A percentile compares a stretch with the other conserved stretches of the same genome.
phyloP scores from a whole-genome alignment of 257 asterid genomes.

The Solanum clarkiae region DNA sequence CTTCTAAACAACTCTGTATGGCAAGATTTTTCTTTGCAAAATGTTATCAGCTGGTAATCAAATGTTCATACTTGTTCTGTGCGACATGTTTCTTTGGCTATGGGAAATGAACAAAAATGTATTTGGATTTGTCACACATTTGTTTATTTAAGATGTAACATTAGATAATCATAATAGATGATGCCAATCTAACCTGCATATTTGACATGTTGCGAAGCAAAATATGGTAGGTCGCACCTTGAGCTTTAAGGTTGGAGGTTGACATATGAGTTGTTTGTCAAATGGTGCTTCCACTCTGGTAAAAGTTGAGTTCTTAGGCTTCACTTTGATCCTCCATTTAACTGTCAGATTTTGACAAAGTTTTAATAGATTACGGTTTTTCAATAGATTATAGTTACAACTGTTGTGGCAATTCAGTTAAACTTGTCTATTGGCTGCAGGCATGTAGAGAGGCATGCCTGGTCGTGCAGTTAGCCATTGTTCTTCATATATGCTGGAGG shows the following conservation, averaged over 20 bases:
- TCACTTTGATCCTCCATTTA: neutral
- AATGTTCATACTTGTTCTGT: neutral
- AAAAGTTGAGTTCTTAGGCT: neutral
- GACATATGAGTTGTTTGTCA: neutral
- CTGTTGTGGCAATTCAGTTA: too few species aligned
- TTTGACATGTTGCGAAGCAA: neutral
- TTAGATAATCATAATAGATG: neutral
- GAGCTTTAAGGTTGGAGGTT: neutral
- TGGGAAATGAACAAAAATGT: neutral
- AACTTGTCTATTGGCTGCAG: too few species aligned
- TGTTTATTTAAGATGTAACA: neutral
- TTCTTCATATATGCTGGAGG: neutral
- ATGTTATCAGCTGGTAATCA: neutral
- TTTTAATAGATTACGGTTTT: too few species aligned
- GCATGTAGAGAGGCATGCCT: neutral
- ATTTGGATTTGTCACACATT: neutral
- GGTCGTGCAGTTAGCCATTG: neutral
- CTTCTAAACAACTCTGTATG: neutral
- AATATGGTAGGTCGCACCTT: neutral
- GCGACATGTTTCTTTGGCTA: neutral
- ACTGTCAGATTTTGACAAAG: neutral
- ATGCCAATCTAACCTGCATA: neutral
- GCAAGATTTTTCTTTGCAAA: neutral
- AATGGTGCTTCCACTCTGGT: neutral
- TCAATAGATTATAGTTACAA: too few species aligned